Evolutionary conservation across 202 grass and related monocot species (phyloP), one percentile per base, ranked within the genome.

Genomic region (Elaeis oleifera): DNA sequence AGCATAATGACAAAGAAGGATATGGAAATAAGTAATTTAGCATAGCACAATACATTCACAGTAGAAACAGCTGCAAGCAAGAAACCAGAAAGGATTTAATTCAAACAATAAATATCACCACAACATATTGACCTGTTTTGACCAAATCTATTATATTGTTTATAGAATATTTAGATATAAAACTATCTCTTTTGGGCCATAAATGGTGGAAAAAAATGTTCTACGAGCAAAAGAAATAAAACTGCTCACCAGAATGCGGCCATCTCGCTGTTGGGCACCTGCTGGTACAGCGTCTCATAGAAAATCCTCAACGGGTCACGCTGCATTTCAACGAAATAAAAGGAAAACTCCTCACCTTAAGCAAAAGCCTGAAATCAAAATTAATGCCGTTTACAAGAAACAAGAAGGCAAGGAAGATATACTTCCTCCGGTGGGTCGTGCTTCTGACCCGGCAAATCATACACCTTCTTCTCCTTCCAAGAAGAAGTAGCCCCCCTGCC

Each of bases 251-350:
- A 97, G 27, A 44, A 44, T 60, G 82, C 74, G 79, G 94, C 94
- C 84, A 97, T 97, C 56, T 92, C 94, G 51, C 88, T 97, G 60
- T 74, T 54, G 32, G 94, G 94, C 44, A 84, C 63, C 78, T 97
- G 94, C 39, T 84, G 16, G 3, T 97, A 86, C 60, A 97, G 94
- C 0, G 88, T 77, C 71, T 97, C 94, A 71, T 97, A 97, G 72
- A 97, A 97, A 77, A 89, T 89, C 82, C 84, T 82, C 73, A 97
- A 73, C 48, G 94, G 80, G 84, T 97, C 94, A 64, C 94, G 86
- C 94, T 97, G 83, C 51, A 76, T 44, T 44, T 44, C 36, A 44
- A 44, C 36, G 6, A 3, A 39, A 14, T 44, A 44, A 44, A 13
- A 44, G 6, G 36, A 44, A 44, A 44, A 44, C 36, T 3, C 6